Evolutionary conservation across 129 eudicot species (phyloP).

Genomic region (Centrapalus pauciflorus): DNA sequence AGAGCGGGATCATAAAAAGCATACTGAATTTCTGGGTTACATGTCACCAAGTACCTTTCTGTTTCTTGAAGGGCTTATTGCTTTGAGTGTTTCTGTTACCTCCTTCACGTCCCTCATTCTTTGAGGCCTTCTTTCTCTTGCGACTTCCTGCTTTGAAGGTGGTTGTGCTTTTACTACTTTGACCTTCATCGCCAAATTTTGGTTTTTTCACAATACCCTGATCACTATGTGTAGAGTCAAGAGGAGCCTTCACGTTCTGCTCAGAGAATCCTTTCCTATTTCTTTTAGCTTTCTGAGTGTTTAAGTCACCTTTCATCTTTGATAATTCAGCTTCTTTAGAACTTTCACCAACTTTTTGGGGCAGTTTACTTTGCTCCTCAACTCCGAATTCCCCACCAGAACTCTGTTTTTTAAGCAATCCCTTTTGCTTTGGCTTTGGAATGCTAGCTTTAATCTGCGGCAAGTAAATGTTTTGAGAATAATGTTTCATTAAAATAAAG

Average conservation of each 20-base stretch:
- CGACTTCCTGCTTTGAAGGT: conserved; percentile 21
- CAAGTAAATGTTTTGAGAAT: not conserved
- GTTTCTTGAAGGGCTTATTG: conserved; percentile 34
- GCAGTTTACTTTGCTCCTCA: not conserved
- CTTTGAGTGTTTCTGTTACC: conserved; percentile 21
- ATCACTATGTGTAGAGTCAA: conserved; percentile 9
- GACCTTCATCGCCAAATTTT: conserved; percentile 18
- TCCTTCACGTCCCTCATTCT: conserved; percentile 18
- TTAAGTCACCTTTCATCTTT: conserved; percentile 15
- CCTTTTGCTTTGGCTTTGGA: conserved; percentile 24
- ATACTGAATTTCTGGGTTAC: no score
- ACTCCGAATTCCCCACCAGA: conserved; percentile 16
- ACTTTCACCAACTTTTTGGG: conserved; percentile 14
- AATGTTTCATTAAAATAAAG: not conserved
- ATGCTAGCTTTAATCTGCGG: conserved; percentile 26
- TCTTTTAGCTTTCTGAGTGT: conserved; percentile 19
- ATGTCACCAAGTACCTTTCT: conserved; percentile 22
- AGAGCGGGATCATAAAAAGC: not conserved
- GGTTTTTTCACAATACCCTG: conserved; percentile 21
- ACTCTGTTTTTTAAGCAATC: conserved; percentile 17
- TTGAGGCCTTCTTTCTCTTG: conserved; percentile 30
- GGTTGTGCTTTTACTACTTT: conserved; percentile 8
- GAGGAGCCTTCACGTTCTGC: conserved; percentile 15
- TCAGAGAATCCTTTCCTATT: conserved; percentile 26
- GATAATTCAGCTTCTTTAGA: conserved; percentile 14